Evolutionary conservation across 139 green algal species (phyloP), one percentile per base, ranked within the genome.

Genomic region (Medakamo hakoo): DNA sequence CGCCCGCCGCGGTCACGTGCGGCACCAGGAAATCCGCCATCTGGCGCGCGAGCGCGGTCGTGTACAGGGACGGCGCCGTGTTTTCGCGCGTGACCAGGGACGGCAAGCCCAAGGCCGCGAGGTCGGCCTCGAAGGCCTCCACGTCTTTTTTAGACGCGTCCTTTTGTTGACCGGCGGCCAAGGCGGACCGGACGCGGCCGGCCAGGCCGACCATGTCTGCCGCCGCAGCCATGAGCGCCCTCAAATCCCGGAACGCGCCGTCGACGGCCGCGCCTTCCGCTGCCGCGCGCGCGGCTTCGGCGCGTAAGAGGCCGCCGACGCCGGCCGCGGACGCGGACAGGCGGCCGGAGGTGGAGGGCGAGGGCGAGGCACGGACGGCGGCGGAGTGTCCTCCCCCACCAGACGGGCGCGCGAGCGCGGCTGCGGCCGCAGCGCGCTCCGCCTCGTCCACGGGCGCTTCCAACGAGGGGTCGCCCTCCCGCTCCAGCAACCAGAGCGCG

Each of bases 31-130:
- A 96, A 59, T 94, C 82, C 3, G 84, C 77, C 58, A 98, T 76
- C 80, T 97, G 85, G 1, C 84, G 71, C 0, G 74, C 71, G 22
- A 98, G 81, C 76, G 97, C 76, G 32, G 84, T 68, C 60, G 93
- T 79, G 68, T 94, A 98, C 25, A 79, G 71, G 0, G 73, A 75
- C 1, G 87, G 87, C 63, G 82, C 73, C 0, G 74, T 82, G n/a
- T n/a, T n/a, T 25, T 90, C 84, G 64, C 83, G 83, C 2, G 91
- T 98, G 20, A 98, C 89, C 24, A 88, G 87, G 30, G 69, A 86
- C 4, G 76, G 71, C 49, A 97, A 94, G 49, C 91, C 91, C 74
- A 98, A 71, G 29, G 69, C 69, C 3, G 94, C 75, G 25, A 97
- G 76, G 68, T 90, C 76, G 22, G 78, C 68, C 58, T 88, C 74